These are phyloP conservation scores for Fonsecaea erecta DNA, from an alignment of 2,329 filamentous ascomycete species.

Conservation along the genomic window DNA sequence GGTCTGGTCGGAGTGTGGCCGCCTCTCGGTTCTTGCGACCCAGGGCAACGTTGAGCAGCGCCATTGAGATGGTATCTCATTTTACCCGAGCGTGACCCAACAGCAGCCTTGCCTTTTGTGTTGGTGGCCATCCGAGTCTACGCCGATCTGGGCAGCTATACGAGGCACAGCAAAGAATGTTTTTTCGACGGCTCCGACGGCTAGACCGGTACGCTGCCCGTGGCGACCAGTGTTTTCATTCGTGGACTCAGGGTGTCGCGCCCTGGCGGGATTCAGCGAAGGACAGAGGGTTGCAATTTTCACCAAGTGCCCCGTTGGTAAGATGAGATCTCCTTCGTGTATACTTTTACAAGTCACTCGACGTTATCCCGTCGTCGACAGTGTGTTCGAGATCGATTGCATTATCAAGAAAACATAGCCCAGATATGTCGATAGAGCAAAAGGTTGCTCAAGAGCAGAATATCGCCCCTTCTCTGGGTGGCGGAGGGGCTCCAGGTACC, in stretches of 20 bases:
- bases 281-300: not conserved
- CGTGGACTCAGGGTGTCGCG: not conserved
- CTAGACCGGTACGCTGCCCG: not conserved
- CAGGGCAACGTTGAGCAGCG: not conserved
- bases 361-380: not conserved
- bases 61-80: not conserved
- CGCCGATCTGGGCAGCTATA: not conserved
- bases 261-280: not conserved
- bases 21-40: not conserved
- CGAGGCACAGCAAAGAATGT: not conserved
- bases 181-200: not conserved
- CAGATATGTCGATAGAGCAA: slow-evolving; percentile 4
- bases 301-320: not conserved
- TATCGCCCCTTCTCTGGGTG: not conserved
- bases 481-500: not conserved
- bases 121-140: slow-evolving; percentile 11
- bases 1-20: slow-evolving; percentile 1
- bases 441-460: not conserved
- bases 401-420: slow-evolving; percentile 3
- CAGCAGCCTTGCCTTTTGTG: slow-evolving; percentile 13
- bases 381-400: not conserved
- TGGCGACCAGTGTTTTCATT: not conserved
- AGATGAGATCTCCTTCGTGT: not conserved
- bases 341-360: not conserved
- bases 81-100: not conserved